phyloP scores from a whole-genome alignment of 177 flowering plant genomes.

The Vitis hybrid region DNA sequence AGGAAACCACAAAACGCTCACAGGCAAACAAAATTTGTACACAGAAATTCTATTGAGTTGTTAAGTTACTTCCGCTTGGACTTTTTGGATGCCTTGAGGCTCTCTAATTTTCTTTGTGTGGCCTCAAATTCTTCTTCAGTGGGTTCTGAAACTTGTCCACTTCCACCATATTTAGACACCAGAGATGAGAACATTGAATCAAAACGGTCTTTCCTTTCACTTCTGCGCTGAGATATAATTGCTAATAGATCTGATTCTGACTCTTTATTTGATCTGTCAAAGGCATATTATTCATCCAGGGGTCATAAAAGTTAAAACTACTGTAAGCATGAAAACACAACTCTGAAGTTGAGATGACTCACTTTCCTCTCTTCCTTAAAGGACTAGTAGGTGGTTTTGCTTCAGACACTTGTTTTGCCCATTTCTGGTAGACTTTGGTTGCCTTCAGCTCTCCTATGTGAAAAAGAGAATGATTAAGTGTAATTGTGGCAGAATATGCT shows the following conservation, averaged over 20 bases:
- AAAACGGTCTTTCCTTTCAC: slow-evolving; percentile 64
- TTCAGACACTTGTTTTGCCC: slow-evolving; percentile 75
- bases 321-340: background rate
- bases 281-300: background rate
- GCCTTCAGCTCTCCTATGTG: slow-evolving; percentile 62
- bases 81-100: slow-evolving; percentile 37
- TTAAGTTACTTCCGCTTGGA: slow-evolving; percentile 33
- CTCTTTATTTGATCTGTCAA: slow-evolving; percentile 50
- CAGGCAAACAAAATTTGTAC: slow-evolving; percentile 2
- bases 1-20: background rate
- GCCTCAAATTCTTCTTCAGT: slow-evolving; percentile 94
- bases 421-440: slow-evolving; percentile 68
- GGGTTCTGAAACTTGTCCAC: slow-evolving; percentile 44
- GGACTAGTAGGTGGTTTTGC: slow-evolving; percentile 84
- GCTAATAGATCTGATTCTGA: slow-evolving; percentile 63
- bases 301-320: background rate
- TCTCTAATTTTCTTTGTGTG: slow-evolving; percentile 58
- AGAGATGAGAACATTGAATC: slow-evolving; percentile 83
- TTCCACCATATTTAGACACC: slow-evolving; percentile 57
- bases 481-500: too few relatives aligned
- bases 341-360: slow-evolving; percentile 20
- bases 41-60: background rate
- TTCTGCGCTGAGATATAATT: slow-evolving; percentile 68
- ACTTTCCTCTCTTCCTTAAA: slow-evolving; percentile 51
- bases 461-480: background rate